phyloP scores from a whole-genome alignment of 257 asterid species.

The Solanum gracilifrons region DNA sequence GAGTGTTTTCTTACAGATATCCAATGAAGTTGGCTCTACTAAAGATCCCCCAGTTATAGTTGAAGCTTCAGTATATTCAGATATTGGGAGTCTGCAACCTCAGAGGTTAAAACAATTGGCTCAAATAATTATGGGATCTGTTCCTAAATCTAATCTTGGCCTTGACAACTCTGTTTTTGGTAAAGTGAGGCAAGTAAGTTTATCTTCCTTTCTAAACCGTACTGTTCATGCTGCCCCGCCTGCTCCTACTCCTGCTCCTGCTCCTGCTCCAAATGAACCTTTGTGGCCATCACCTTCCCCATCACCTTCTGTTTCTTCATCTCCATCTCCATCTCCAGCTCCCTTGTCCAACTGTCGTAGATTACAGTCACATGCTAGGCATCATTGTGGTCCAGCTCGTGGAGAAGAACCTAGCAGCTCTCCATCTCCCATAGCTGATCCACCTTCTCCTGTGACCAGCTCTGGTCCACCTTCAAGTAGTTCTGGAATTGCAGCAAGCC shows the following conservation, averaged over 20 bases:
- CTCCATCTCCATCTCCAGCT: conserved; percentile 6
- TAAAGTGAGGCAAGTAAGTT: conserved; percentile 59
- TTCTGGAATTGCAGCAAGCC: conserved; percentile 26
- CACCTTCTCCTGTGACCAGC: conserved; percentile 22
- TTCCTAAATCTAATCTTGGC: conserved; percentile 60
- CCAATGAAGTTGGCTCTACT: conserved; percentile 66
- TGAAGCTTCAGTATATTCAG: conserved; percentile 58
- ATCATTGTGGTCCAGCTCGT: conserved; percentile 14
- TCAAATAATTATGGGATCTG: conserved; percentile 36
- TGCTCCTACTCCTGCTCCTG: conserved; percentile 16
- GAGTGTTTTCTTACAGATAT: conserved; percentile 49
- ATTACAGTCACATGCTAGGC: conserved; percentile 16
- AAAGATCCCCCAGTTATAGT: conserved; percentile 64
- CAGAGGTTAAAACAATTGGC: conserved; percentile 69
- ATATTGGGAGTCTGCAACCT: conserved; percentile 26
- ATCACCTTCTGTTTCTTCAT: conserved; percentile 7
- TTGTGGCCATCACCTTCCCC: conserved; percentile 29
- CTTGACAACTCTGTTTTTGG: conserved; percentile 69
- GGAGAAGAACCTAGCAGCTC: conserved; percentile 1
- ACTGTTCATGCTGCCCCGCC: conserved; percentile 40
- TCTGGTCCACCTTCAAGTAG: conserved; percentile 12
- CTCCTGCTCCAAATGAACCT: conserved; percentile 9
- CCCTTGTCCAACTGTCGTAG: conserved; percentile 25
- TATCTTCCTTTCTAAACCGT: conserved; percentile 51
- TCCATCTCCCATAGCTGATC: conserved; percentile 11